phyloP scores from a whole-genome alignment of 192 early-diverging fungal genomes.

The Chytriomyces confervae region DNA sequence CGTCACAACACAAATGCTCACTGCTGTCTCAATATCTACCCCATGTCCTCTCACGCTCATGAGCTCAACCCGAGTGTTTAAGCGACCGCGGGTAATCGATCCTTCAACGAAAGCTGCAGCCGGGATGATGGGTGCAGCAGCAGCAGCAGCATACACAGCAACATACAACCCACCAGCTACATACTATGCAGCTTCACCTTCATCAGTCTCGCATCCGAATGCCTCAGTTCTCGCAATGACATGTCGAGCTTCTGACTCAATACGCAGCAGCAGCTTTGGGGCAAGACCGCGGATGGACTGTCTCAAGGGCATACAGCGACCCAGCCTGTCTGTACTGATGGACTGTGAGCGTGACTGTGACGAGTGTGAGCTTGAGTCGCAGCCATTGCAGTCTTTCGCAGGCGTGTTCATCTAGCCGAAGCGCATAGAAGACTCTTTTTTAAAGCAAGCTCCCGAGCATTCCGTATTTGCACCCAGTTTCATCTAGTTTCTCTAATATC shows the following conservation, averaged over 20 bases:
- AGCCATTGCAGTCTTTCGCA: too few species aligned
- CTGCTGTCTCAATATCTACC: background rate
- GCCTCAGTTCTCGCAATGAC: background rate
- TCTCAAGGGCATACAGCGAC: background rate
- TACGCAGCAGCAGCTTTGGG: background rate
- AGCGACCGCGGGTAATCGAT: background rate
- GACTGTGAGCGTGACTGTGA: background rate
- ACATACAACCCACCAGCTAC: background rate
- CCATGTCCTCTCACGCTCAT: background rate
- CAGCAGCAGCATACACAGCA: background rate
- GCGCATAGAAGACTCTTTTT: too few species aligned
- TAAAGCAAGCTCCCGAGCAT: too few species aligned
- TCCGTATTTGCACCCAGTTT: too few species aligned
- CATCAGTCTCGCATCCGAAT: background rate
- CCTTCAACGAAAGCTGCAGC: background rate
- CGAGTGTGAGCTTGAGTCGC: background rate
- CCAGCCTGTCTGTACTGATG: background rate
- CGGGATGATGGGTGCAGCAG: background rate
- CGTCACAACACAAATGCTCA: background rate
- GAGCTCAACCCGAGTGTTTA: background rate
- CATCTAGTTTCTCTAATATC: too few species aligned
- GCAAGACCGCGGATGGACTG: background rate
- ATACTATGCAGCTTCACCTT: background rate
- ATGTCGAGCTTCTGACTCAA: background rate
- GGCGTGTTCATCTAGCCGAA: too few species aligned